These are phyloP conservation scores for Gleditsia sinensis DNA, from an alignment of 306 rosid species.

Conservation along the genomic window DNA sequence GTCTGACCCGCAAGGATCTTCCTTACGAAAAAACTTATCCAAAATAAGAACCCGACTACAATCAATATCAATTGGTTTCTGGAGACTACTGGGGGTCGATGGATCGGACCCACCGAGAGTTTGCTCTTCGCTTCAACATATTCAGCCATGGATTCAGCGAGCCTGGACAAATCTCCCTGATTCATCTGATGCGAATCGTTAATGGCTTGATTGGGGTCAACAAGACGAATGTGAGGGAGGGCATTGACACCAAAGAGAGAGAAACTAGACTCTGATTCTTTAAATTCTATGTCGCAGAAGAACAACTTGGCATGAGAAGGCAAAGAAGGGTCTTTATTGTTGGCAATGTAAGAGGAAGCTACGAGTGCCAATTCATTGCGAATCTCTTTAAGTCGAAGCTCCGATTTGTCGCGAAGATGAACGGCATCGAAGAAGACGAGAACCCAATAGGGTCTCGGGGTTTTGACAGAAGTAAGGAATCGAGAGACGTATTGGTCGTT, in stretches of 20 bases:
- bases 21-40: slow-evolving; percentile 50
- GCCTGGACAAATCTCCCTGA: slow-evolving; percentile 66
- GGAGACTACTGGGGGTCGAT: slow-evolving; percentile 71
- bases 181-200: slow-evolving; percentile 71
- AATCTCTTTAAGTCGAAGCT: slow-evolving; percentile 80
- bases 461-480: slow-evolving; percentile 51
- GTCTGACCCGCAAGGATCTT: slow-evolving; percentile 67
- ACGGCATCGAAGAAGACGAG: slow-evolving; percentile 81
- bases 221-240: slow-evolving; percentile 77
- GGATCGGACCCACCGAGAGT: slow-evolving; percentile 70
- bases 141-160: slow-evolving; percentile 85
- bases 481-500: slow-evolving; percentile 64
- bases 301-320: slow-evolving; percentile 55
- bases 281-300: slow-evolving; percentile 80
- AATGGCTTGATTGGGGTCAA: slow-evolving; percentile 54
- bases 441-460: slow-evolving; percentile 72
- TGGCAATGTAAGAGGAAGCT: slow-evolving; percentile 66
- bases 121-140: slow-evolving; percentile 65
- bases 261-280: slow-evolving; percentile 65
- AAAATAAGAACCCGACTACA: slow-evolving; percentile 37
- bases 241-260: slow-evolving; percentile 73
- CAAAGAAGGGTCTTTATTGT: slow-evolving; percentile 46
- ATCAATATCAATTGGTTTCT: slow-evolving; percentile 46
- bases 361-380: slow-evolving; percentile 63
- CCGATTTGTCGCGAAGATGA: slow-evolving; percentile 68